phyloP scores from a whole-genome alignment of 148 eudicot species.

The Gaultheria prostrata region DNA sequence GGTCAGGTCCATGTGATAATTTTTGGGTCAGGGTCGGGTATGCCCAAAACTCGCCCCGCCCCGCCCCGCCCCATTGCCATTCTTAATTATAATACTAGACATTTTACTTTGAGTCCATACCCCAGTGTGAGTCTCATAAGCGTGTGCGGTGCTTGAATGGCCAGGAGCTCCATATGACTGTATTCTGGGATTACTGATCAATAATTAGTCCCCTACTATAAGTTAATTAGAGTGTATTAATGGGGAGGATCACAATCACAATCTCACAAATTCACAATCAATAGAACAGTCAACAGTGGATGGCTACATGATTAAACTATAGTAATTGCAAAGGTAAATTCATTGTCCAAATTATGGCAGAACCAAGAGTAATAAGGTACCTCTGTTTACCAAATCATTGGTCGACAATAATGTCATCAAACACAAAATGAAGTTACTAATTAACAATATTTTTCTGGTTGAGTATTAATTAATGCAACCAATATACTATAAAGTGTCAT shows the following conservation, averaged over 20 bases:
- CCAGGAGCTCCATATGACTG: too few relatives aligned
- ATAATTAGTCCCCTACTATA: too few relatives aligned
- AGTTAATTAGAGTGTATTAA: too few relatives aligned
- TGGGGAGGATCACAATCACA: neutral
- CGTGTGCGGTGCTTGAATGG: too few relatives aligned
- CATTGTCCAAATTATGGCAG: neutral
- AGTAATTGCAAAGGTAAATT: neutral
- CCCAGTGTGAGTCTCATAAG: too few relatives aligned
- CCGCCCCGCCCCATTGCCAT: too few relatives aligned
- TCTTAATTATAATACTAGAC: too few relatives aligned
- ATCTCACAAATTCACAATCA: neutral
- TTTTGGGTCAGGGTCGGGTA: too few relatives aligned
- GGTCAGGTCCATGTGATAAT: too few relatives aligned
- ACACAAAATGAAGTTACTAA: neutral
- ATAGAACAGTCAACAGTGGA: neutral
- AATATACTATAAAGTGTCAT: neutral
- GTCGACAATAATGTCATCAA: neutral
- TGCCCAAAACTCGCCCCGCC: too few relatives aligned
- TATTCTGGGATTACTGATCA: too few relatives aligned
- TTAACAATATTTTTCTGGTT: neutral
- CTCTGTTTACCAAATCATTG: conserved; percentile 1
- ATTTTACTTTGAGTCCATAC: too few relatives aligned
- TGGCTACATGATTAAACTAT: neutral
- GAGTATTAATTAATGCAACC: neutral
- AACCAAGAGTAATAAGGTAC: neutral